Evolutionary conservation across 1,284 basidiomycete genomes (phyloP), one percentile per base, ranked within the genome.

Genomic region (Pholiota adiposa): DNA sequence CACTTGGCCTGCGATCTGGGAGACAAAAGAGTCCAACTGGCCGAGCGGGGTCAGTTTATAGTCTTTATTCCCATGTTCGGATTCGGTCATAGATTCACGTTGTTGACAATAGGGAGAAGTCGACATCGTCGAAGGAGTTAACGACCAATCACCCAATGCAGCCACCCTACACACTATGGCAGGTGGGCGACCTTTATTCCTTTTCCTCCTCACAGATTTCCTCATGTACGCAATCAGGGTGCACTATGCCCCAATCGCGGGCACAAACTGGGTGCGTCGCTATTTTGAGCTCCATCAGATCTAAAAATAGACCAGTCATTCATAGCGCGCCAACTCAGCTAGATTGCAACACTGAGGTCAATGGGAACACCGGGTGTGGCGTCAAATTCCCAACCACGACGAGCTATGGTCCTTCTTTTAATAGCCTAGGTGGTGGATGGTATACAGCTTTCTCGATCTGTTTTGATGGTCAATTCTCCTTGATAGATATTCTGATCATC

Each of bases 111-210:
- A 84, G 84, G 86, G 86, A 0, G 85, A 91, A 70, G 79, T 89
- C 21, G 89, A 91, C 69, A 87, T 91, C 51, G 58, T 90, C 6
- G 89, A 91, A 71, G 88, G 84, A 11, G 83, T 89, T 23, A 89
- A 90, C 65, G 80, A 83, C 65, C 70, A 77, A 63, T 67, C 70
- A 0, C 80, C 84, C 9, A 86, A 92, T 67, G 74, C 77, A 49
- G 79, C 81, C 0, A 88, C 86, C 3, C 73, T 93, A 11, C 91
- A 93, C 70, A 72, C 59, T 53, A 78, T 21, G 77, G 78, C 79
- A 51, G 67, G 74, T 69, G 34, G 21, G 33, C 23, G 21, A 50
- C 25, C 23, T 19, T 5, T n/a, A 25, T 51, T 16, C 31, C 12
- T 31, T 48, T 11, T 36, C 2, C 3, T 23, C 6, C 12, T 2